Evolutionary conservation across 371 early-diverging fungal species (phyloP).

Genomic region (Choanephora cucurbitarum): DNA sequence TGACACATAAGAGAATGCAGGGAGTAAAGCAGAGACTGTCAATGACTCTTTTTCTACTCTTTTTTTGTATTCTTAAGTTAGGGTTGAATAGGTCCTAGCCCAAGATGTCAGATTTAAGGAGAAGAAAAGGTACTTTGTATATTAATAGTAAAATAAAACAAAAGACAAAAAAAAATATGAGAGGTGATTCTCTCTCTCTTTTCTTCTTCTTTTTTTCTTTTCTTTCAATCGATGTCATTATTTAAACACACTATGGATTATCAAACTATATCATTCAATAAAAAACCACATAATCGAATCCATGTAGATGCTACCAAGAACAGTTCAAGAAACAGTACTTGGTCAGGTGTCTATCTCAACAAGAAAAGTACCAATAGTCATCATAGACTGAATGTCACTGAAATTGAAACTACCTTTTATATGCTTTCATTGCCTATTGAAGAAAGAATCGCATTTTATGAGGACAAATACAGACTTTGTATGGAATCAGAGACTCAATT

Average conservation of each 20-base stretch:
- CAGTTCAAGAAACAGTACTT: constrained; percentile 6
- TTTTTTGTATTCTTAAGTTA: too few species aligned
- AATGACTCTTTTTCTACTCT: too few species aligned
- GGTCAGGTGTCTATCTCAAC: constrained; percentile 6
- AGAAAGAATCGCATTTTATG: constrained; percentile 17
- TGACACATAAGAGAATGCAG: too few species aligned
- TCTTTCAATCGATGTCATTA: background rate
- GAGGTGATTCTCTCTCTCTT: background rate
- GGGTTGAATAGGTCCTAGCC: too few species aligned
- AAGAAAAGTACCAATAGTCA: background rate
- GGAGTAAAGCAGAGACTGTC: too few species aligned
- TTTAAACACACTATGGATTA: background rate
- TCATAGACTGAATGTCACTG: background rate
- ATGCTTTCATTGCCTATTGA: constrained; percentile 6
- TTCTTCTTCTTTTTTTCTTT: background rate
- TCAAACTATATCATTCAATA: background rate
- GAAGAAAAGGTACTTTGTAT: background rate
- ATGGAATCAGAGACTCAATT: constrained; percentile 17
- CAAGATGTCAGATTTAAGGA: background rate
- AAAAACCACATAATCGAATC: background rate
- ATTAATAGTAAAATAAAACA: too few species aligned
- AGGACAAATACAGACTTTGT: constrained; percentile 14
- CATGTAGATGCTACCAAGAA: background rate
- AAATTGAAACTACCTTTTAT: background rate
- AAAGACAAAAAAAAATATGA: too few species aligned